Evolutionary conservation across 305 asterid species (phyloP).

Genomic region (Withania somnifera): DNA sequence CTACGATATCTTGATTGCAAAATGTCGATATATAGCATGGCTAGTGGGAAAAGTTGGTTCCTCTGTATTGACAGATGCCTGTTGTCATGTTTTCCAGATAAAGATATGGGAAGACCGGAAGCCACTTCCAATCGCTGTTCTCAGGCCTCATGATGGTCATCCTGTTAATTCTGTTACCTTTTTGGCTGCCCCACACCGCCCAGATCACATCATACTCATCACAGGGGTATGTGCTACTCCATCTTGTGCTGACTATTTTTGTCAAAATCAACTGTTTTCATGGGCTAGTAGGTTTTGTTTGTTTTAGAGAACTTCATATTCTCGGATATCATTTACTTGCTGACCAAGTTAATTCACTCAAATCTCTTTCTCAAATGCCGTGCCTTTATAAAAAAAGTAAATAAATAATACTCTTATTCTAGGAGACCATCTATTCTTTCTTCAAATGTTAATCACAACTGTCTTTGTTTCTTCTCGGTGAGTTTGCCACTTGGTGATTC

Average conservation of each 20-base stretch:
- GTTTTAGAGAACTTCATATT: neutral
- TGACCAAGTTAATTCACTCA: neutral
- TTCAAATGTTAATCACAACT: neutral
- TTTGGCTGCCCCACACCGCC: slow-evolving; percentile 72
- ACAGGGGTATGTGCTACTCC: slow-evolving; percentile 58
- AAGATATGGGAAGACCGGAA: slow-evolving; percentile 92
- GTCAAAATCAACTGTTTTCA: neutral
- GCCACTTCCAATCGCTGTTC: slow-evolving; percentile 62
- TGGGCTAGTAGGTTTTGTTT: neutral
- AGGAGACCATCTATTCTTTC: neutral
- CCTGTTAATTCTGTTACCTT: slow-evolving; percentile 92
- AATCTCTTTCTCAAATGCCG: neutral
- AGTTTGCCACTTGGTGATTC: neutral
- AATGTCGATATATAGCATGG: neutral
- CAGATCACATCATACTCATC: slow-evolving; percentile 81
- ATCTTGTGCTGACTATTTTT: neutral
- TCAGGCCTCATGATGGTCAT: slow-evolving; percentile 77
- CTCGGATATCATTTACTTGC: neutral
- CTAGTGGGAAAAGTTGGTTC: neutral
- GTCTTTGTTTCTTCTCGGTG: neutral
- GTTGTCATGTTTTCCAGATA: slow-evolving; percentile 37
- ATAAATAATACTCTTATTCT: neutral
- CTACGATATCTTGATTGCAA: neutral
- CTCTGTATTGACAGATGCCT: neutral
- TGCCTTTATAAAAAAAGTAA: neutral